These are phyloP conservation scores for Pelargonium myrrhifolium DNA, from an alignment of 441 rosid species.

Conservation along the genomic window DNA sequence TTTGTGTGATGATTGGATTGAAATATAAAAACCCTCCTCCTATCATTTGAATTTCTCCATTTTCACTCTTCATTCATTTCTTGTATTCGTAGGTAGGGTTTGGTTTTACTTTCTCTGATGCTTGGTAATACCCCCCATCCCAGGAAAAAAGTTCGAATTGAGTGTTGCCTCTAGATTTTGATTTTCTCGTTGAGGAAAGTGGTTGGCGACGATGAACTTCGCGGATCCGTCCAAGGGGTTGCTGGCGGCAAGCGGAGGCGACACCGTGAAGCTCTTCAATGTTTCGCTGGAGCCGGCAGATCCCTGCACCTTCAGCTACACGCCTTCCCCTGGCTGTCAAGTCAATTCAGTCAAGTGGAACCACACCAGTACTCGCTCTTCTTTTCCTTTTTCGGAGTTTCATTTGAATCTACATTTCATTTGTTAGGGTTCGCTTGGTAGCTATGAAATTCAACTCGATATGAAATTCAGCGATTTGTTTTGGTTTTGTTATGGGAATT, in stretches of 20 bases:
- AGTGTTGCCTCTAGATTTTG: neutral
- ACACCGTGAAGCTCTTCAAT: slow-evolving; percentile 82
- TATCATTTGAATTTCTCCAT: too few species aligned
- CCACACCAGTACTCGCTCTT: slow-evolving; percentile 49
- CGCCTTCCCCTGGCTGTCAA: slow-evolving; percentile 56
- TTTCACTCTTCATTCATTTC: too few species aligned
- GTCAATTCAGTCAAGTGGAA: slow-evolving; percentile 93
- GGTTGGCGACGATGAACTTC: slow-evolving; percentile 32
- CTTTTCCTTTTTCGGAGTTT: neutral
- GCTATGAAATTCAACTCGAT: neutral
- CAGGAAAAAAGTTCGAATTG: neutral
- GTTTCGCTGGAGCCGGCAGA: slow-evolving; percentile 64
- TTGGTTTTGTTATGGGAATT: neutral
- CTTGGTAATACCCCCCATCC: neutral
- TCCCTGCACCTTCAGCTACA: slow-evolving; percentile 66
- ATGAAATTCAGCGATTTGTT: neutral
- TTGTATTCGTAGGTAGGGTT: too few species aligned
- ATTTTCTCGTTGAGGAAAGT: slow-evolving; percentile 4
- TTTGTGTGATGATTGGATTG: too few species aligned
- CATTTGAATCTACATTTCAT: neutral
- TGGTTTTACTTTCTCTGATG: too few species aligned
- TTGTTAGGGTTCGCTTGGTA: neutral
- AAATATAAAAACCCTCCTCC: too few species aligned
- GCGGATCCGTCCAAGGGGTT: slow-evolving; percentile 61
- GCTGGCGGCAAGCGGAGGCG: slow-evolving; percentile 79